Evolutionary conservation across 805 yeast species (phyloP), one percentile per base, ranked within the genome.

Genomic region (Yarrowia sp.): DNA sequence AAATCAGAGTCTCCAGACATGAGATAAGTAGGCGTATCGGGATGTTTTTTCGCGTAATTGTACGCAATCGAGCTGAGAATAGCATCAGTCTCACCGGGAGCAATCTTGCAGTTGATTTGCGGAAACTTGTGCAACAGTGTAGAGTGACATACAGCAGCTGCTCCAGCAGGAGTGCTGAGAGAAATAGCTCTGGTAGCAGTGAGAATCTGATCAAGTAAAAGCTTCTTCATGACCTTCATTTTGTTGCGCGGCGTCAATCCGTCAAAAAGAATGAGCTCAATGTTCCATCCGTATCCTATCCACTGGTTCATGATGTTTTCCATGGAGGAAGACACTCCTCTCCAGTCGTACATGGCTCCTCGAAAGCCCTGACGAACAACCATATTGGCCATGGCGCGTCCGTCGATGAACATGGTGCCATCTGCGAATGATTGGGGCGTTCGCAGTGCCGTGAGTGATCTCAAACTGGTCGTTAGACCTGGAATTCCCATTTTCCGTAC

Each of bases 371-470:
- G 12, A 2, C 59, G 24, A 1, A 44, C 59, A 6, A 52, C 22
- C 17, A 8, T 4, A 7, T 52, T 43, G 6, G 43, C 4, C 59
- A 52, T 52, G 43, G 44, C 8, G 11, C 36, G 59, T 4, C 59
- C 59, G 32, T 52, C 59, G 22, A 52, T 52, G 38, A 52, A 52
- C 44, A 52, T 36, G n/a, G 33, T n/a, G 43, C 59, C 59, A 24
- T 52, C 33, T 8, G 59, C 59, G 6, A 52, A n/a, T 24, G 43
- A 16, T 19, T 14, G 16, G 6, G 38, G 17, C 14, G 38, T 6
- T 4, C 14, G 5, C 1, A 8, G 9, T 8, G 7, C 26, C 9
- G 2, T 7, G 14, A 32, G 24, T 3, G 40, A 21, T 10, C 38
- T 10, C 40, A 49, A 8, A 2, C 1, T 3, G 8, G 9, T 9